Conservation (phyloP, 2,329 filamentous ascomycete genomes). For the Aspergillus sp. region DNA sequence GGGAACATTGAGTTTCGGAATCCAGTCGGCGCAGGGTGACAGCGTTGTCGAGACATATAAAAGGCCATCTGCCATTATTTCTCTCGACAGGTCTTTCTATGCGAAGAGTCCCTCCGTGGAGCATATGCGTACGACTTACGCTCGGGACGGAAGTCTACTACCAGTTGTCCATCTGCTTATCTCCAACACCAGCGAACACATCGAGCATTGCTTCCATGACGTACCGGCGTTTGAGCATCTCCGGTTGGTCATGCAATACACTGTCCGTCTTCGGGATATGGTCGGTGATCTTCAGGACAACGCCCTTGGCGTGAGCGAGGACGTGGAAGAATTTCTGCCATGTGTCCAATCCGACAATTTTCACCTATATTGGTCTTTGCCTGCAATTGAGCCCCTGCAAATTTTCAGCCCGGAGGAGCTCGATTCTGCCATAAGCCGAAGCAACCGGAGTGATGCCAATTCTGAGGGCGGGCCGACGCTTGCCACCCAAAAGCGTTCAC, state of each 20-base stretch:
- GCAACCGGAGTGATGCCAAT: constrained; percentile 1
- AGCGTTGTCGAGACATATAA: constrained; percentile 25
- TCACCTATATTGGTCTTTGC: constrained; percentile 30
- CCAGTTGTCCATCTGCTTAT: constrained; percentile 39
- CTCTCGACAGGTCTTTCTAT: constrained; percentile 37
- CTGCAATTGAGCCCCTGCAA: constrained; percentile 30
- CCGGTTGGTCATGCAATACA: constrained; percentile 27
- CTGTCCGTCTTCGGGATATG: constrained; percentile 22
- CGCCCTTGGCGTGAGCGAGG: constrained; percentile 32
- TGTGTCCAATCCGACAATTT: constrained; percentile 30
- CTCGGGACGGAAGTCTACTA: constrained; percentile 27
- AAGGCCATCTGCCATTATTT: constrained; percentile 34
- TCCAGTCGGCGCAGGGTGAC: constrained; percentile 24
- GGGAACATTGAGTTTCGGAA: constrained; percentile 29
- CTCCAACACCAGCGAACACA: constrained; percentile 41
- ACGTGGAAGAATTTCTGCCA: constrained; percentile 30
- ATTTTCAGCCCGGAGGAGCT: constrained; percentile 23
- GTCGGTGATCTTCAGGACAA: constrained; percentile 37
- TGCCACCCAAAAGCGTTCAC: constrained; percentile 21
- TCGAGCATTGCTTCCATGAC: constrained; percentile 36
- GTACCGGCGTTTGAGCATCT: constrained; percentile 26
- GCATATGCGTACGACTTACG: constrained; percentile 31
- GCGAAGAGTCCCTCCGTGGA: constrained; percentile 31
- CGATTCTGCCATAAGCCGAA: constrained; percentile 9
- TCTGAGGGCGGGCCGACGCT: background rate